Evolutionary conservation across 176 grass and related monocot genomes (phyloP).

Genomic region (Hyparrhenia diplandra): DNA sequence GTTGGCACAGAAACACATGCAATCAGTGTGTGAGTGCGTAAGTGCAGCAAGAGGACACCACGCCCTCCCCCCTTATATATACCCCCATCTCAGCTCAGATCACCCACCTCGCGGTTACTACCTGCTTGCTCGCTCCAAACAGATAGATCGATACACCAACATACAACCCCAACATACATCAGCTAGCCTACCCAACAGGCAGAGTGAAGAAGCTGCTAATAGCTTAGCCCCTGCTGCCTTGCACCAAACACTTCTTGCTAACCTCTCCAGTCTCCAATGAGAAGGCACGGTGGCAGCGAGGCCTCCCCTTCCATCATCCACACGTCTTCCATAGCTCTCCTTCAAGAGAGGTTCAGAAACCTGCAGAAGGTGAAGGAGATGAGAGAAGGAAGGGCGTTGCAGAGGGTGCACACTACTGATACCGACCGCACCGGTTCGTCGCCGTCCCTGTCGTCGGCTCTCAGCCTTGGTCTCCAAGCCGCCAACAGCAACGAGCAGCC

Average conservation of each 20-base stretch:
- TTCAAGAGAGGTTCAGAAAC: slow-evolving; percentile 95
- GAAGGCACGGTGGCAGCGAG: slow-evolving; percentile 57
- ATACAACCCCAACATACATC: slow-evolving; percentile 18
- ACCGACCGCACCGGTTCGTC: background rate
- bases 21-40: slow-evolving; percentile 27
- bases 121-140: slow-evolving; percentile 9
- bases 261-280: slow-evolving; percentile 33
- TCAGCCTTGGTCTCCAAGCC: background rate
- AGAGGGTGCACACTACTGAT: slow-evolving; percentile 35
- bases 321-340: slow-evolving; percentile 89
- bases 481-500: slow-evolving; percentile 32
- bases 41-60: slow-evolving; percentile 66
- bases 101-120: slow-evolving; percentile 6
- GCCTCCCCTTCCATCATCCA: slow-evolving; percentile 45
- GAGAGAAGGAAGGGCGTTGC: slow-evolving; percentile 69
- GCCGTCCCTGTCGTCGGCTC: background rate
- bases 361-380: slow-evolving; percentile 89
- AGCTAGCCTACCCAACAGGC: slow-evolving; percentile 18
- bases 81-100: slow-evolving; percentile 21
- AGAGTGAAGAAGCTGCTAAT: background rate
- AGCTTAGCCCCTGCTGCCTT: background rate
- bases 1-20: slow-evolving; percentile 85
- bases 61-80: slow-evolving; percentile 44
- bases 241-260: slow-evolving; percentile 30
- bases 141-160: background rate